Conservation (phyloP, 1,139 yeast genomes). For the Hyphopichia fennica region DNA sequence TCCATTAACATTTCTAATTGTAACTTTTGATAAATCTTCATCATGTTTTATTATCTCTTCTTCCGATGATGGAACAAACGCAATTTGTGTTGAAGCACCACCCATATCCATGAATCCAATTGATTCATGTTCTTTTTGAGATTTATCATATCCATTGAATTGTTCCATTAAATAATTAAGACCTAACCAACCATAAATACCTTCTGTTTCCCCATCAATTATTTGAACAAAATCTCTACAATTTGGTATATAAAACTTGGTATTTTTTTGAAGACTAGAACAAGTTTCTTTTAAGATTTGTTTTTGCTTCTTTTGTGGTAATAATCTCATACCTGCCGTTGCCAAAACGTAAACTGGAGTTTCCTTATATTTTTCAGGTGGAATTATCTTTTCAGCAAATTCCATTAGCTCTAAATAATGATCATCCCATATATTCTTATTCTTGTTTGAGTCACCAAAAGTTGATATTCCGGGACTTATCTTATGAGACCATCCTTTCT, state of each 20-base stretch:
- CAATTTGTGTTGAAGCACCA: constrained; percentile 82
- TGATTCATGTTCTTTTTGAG: constrained; percentile 42
- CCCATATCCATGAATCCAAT: constrained; percentile 91
- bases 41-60: constrained; percentile 55
- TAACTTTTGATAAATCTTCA: constrained; percentile 62
- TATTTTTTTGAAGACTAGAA: constrained; percentile 42
- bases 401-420: constrained; percentile 58
- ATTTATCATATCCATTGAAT: constrained; percentile 44
- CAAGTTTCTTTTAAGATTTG: constrained; percentile 55
- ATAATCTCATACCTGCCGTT: constrained; percentile 80
- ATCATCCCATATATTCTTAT: constrained; percentile 54
- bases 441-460: constrained; percentile 40
- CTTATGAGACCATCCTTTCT: constrained; percentile 59
- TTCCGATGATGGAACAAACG: constrained; percentile 64
- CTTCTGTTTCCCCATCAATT: constrained; percentile 81
- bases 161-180: constrained; percentile 65
- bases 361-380: constrained; percentile 46
- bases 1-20: constrained; percentile 61
- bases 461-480: constrained; percentile 71
- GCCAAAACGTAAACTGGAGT: constrained; percentile 76
- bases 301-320: constrained; percentile 48
- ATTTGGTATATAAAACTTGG: constrained; percentile 48
- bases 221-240: constrained; percentile 66
- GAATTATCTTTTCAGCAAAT: constrained; percentile 61
- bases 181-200: constrained; percentile 79